A percentile compares a stretch with the other conserved stretches of the same genome.
Conservation (phyloP, 2,329 filamentous ascomycete species). For the Claviceps lovelessii region DNA sequence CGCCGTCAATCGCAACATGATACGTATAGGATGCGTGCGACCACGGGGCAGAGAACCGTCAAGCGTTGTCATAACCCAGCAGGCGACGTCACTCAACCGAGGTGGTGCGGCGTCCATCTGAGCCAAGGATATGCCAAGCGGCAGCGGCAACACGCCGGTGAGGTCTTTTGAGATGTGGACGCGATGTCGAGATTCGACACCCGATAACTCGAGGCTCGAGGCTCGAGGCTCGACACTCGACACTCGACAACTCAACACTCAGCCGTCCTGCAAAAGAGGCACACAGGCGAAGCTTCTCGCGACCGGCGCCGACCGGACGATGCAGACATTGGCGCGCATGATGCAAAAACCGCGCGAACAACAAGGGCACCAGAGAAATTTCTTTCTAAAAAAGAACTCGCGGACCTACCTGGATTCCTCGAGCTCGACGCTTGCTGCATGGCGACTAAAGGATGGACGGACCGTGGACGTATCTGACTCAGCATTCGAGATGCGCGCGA, state of each 20-base stretch:
- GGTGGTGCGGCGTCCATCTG: neutral
- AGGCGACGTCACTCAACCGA: neutral
- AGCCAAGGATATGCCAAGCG: neutral
- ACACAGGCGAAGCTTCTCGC: neutral
- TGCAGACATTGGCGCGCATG: neutral
- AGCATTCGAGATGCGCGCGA: slow-evolving; percentile 11
- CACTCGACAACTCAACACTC: neutral
- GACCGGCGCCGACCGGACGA: neutral
- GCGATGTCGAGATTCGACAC: neutral
- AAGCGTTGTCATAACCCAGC: neutral
- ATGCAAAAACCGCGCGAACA: neutral
- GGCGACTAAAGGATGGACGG: slow-evolving; percentile 5
- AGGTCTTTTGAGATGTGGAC: neutral
- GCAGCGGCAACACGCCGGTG: neutral
- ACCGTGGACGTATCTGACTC: slow-evolving; percentile 8
- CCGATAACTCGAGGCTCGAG: neutral
- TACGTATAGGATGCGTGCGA: neutral
- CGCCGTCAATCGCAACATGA: neutral
- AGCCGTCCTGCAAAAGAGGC: neutral
- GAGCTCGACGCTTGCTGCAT: slow-evolving; percentile 11
- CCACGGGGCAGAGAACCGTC: neutral
- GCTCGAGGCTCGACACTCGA: neutral
- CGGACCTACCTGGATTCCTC: slow-evolving; percentile 10
- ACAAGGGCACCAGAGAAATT: slow-evolving; percentile 3
- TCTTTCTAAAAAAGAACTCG: slow-evolving; percentile 4